Base-by-base conservation (phyloP, 2,329 filamentous ascomycete species). In the Xylaria sp. region DNA sequence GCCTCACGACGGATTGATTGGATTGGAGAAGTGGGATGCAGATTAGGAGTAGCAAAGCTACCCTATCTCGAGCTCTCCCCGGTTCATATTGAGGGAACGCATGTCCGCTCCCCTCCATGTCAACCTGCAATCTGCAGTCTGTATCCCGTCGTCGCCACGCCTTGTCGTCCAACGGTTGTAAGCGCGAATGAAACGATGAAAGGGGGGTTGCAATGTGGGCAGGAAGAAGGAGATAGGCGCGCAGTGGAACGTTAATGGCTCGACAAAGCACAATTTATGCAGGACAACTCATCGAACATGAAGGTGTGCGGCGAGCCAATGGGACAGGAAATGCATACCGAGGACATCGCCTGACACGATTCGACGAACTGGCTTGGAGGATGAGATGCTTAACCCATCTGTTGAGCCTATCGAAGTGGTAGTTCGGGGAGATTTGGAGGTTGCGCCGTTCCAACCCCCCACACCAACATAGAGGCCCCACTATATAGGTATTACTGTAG, bases 221-320 rank as follows among this genome's bases (percentile, higher is more conserved):
- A 71, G 65, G 69, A 71, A 62, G 65, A 70, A 70, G 57, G 28
- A 72, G 60, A 63, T 68, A 74, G 68, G 68, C 71, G 73, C 72
- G 52, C 60, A 55, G 53, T 65, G 63, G 63, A 60, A 68, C 32
- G 15, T 72, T 50, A 75, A 65, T 74, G 74, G 74, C 56, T 64
- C 56, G 63, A 68, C 36, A 48, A 59, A 48, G 67, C 62, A 73
- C 65, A 69, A 60, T 50, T 67, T 58, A 76, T 76, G 75, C 74
- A 73, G 67, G 72, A 74, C 75, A 76, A 74, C 72, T 76, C 75
- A 76, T 75, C 72, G 63, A 59, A 59, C 70, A 72, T 71, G 50
- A 64, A 63, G 66, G 62, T 69, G 60, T 65, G 65, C 53, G 53
- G 65, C 53, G 53, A 60, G 46, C 64, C 67, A 63, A 67, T 58